Evolutionary conservation across 2,329 filamentous ascomycete species (phyloP).

Genomic region (Arthrobotrys musiformis): DNA sequence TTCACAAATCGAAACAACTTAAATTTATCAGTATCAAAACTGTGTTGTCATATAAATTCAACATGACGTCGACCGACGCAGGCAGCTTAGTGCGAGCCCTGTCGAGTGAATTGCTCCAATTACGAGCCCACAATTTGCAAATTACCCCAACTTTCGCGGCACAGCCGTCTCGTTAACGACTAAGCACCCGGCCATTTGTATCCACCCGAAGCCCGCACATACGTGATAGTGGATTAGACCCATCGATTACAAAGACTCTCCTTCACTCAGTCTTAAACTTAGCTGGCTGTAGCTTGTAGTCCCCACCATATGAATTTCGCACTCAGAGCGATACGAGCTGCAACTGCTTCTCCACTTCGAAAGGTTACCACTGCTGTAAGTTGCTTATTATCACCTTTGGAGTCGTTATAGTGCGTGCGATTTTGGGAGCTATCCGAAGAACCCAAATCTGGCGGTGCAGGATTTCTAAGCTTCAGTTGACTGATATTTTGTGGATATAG

Average conservation of each 20-base stretch:
- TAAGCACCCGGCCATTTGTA: not conserved
- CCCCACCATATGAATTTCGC: conserved; percentile 34
- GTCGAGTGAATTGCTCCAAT: not conserved
- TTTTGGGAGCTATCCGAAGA: not conserved
- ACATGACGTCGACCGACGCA: conserved; percentile 33
- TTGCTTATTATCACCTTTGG: conserved; percentile 1
- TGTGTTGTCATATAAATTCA: conserved; percentile 12
- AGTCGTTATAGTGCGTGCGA: not conserved
- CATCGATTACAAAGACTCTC: conserved; percentile 2
- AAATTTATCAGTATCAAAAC: not conserved
- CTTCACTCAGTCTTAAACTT: too few relatives aligned
- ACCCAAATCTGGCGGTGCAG: not conserved
- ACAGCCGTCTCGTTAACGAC: conserved; percentile 19
- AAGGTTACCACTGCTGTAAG: conserved; percentile 26
- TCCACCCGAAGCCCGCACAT: not conserved
- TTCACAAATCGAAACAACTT: not conserved
- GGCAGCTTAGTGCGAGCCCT: conserved; percentile 3
- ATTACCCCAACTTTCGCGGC: conserved; percentile 47
- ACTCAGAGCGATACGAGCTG: conserved; percentile 35
- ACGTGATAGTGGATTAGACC: not conserved
- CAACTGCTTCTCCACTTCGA: conserved; percentile 29
- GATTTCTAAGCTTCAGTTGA: not conserved
- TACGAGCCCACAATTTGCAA: conserved; percentile 12
- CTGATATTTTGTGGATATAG: conserved; percentile 14
- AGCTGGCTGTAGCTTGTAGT: not conserved